These are phyloP conservation scores for Clavariopsis aquatica DNA, from an alignment of 495 filamentous ascomycete genomes.

Conservation along the genomic window DNA sequence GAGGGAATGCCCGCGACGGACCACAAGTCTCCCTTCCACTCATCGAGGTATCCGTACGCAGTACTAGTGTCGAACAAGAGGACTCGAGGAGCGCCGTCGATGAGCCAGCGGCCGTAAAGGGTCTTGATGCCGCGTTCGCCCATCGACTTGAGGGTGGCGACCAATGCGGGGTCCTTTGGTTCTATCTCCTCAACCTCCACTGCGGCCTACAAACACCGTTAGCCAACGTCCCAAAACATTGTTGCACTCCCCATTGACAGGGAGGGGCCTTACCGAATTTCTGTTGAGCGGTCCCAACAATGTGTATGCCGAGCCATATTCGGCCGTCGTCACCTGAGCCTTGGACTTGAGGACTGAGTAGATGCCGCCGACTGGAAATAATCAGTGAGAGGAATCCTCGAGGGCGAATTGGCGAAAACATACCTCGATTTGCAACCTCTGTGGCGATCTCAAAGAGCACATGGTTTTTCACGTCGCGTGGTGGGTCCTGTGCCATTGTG, in stretches of 20 bases:
- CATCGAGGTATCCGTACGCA: constrained; percentile 84
- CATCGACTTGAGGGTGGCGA: constrained; percentile 85
- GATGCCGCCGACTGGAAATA: constrained; percentile 80
- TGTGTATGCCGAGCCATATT: constrained; percentile 97
- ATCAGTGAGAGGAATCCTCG: constrained; percentile 11
- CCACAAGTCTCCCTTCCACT: constrained; percentile 98
- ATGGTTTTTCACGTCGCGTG: constrained; percentile 74
- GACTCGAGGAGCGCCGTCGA: constrained; percentile 92
- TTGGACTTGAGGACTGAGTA: constrained; percentile 99
- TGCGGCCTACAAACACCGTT: constrained; percentile 57
- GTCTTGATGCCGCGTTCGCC: constrained; percentile 85
- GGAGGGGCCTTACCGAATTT: constrained; percentile 65
- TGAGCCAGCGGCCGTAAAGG: constrained; percentile 94
- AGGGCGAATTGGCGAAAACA: constrained; percentile 28
- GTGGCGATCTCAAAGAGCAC: constrained; percentile 94
- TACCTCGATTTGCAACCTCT: constrained; percentile 94
- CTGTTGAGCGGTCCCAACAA: constrained; percentile 93
- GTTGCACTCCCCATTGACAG: not conserved
- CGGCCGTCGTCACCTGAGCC: constrained; percentile 92
- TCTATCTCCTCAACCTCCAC: constrained; percentile 93
- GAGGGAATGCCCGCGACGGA: constrained; percentile 87
- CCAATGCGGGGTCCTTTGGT: constrained; percentile 76
- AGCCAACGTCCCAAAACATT: not conserved
- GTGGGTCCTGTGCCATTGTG: constrained; percentile 47
- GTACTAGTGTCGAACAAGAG: constrained; percentile 93